A percentile compares a stretch with the other conserved stretches of the same genome.
These are phyloP conservation scores for Penicillium cinerascens DNA, from an alignment of 495 filamentous ascomycete species.

Conservation along the genomic window DNA sequence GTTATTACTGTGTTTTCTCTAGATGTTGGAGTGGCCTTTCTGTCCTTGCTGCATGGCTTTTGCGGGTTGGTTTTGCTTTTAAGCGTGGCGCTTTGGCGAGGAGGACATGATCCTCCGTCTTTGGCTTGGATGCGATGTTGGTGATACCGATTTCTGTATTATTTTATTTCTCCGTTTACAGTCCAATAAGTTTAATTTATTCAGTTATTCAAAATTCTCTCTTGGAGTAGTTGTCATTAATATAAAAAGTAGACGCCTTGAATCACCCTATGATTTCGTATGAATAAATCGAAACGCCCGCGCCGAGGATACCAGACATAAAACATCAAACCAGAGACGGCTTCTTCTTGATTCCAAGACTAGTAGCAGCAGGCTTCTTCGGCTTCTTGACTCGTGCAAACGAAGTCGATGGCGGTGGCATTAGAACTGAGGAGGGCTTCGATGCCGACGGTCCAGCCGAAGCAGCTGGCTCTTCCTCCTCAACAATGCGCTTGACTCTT, in stretches of 20 bases:
- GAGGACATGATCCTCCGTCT: constrained; percentile 2
- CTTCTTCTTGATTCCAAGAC: constrained; percentile 92
- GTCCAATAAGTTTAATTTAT: constrained; percentile 8
- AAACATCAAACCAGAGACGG: constrained; percentile 41
- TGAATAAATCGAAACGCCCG: constrained; percentile 8
- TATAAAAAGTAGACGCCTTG: neutral
- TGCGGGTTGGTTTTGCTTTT: constrained; percentile 23
- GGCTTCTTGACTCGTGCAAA: constrained; percentile 79
- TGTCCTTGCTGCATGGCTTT: constrained; percentile 18
- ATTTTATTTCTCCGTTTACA: constrained; percentile 14
- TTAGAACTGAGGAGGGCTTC: constrained; percentile 22
- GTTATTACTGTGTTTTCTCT: constrained; percentile 5
- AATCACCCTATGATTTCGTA: neutral
- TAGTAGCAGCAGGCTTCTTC: constrained; percentile 70
- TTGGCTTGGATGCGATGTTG: constrained; percentile 17
- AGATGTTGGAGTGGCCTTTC: constrained; percentile 14
- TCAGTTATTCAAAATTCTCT: constrained; percentile 6
- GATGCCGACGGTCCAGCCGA: constrained; percentile 23
- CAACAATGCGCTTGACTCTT: constrained; percentile 49
- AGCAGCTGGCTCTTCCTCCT: constrained; percentile 36
- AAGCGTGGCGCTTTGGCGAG: constrained; percentile 35
- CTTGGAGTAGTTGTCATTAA: neutral
- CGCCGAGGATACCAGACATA: constrained; percentile 8
- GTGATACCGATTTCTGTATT: constrained; percentile 29
- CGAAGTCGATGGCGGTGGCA: constrained; percentile 55